These are phyloP conservation scores for Xylaria sp. DNA, from an alignment of 2,329 filamentous ascomycete species.

Conservation along the genomic window DNA sequence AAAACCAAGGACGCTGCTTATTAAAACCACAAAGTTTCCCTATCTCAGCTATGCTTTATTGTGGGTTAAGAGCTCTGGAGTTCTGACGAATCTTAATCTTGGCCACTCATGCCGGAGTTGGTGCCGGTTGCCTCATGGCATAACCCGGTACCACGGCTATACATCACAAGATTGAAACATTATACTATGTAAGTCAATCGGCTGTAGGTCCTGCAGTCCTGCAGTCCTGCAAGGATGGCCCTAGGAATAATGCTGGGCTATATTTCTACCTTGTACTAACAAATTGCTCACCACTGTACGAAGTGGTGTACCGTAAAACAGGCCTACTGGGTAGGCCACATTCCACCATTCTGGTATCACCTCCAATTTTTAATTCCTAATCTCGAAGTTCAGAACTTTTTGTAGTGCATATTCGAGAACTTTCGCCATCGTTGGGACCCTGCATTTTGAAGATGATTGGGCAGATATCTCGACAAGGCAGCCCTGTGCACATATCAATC, in stretches of 20 bases:
- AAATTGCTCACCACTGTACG: background rate
- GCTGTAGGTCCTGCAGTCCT: background rate
- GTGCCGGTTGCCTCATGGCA: background rate
- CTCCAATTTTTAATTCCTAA: background rate
- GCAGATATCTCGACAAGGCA: background rate
- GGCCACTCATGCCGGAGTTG: background rate
- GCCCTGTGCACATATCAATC: no score
- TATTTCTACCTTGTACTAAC: background rate
- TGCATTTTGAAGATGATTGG: background rate
- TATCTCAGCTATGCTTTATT: background rate
- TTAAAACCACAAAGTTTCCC: background rate
- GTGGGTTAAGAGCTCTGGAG: background rate
- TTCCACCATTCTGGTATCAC: background rate
- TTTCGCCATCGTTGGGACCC: background rate
- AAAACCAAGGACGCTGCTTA: background rate
- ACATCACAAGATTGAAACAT: background rate
- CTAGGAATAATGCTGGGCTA: background rate
- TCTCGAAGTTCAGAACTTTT: background rate
- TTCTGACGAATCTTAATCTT: background rate
- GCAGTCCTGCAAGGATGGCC: no score
- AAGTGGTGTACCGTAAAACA: background rate
- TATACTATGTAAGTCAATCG: background rate
- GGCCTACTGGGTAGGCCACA: background rate
- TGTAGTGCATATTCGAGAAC: background rate
- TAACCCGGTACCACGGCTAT: background rate